Evolutionary conservation across 805 yeast species (phyloP).

Genomic region (Saturnispora diversa): DNA sequence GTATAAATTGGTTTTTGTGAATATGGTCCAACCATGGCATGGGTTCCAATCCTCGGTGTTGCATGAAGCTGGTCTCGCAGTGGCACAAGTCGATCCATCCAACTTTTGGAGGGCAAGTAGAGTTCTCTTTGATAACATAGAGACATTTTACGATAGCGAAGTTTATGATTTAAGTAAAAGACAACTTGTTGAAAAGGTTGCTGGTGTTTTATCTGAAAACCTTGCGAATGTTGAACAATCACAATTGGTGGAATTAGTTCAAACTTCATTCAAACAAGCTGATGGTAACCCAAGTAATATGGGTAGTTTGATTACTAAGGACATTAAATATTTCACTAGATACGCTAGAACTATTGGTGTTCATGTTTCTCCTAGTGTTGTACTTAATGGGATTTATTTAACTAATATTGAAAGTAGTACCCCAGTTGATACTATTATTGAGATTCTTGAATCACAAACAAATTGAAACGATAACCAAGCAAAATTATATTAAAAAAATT

Average conservation of each 20-base stretch:
- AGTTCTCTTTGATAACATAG: constrained; percentile 48
- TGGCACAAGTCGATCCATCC: constrained; percentile 47
- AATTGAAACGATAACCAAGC: neutral
- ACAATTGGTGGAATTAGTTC: constrained; percentile 25
- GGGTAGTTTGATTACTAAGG: constrained; percentile 53
- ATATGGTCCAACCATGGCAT: constrained; percentile 91
- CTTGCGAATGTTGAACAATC: constrained; percentile 16
- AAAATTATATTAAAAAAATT: neutral
- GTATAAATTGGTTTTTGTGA: constrained; percentile 55
- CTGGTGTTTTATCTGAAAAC: constrained; percentile 36
- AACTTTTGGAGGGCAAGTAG: constrained; percentile 51
- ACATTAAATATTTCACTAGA: constrained; percentile 65
- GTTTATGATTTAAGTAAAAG: constrained; percentile 46
- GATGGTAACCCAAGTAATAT: constrained; percentile 35
- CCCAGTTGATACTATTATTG: constrained; percentile 37
- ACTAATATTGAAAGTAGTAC: constrained; percentile 56
- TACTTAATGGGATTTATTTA: constrained; percentile 58
- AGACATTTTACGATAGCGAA: constrained; percentile 53
- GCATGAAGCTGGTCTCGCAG: constrained; percentile 67
- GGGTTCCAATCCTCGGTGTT: constrained; percentile 52
- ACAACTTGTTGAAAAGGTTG: constrained; percentile 46
- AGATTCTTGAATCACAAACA: constrained; percentile 29
- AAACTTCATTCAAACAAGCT: constrained; percentile 19
- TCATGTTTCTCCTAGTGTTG: constrained; percentile 79
- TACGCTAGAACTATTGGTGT: constrained; percentile 69